Base-by-base conservation (phyloP, 116 monocot genomes). In the Iris pallida region DNA sequence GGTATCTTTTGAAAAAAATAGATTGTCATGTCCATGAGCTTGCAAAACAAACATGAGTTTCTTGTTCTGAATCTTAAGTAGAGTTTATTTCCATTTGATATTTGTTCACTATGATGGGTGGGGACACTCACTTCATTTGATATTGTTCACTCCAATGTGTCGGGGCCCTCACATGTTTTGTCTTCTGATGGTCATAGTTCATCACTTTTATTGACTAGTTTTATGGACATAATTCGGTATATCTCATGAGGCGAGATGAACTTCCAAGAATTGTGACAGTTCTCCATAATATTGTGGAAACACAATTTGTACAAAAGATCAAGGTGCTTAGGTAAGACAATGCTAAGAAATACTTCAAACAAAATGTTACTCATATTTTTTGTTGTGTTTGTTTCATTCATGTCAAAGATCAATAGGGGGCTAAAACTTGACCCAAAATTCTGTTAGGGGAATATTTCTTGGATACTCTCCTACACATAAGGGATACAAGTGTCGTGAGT, bases 1-100 rank as follows among this genome's bases (percentile, higher is more conserved):
- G 15, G 54, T 54, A 54, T 54, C 54, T 59, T 20, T 59, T 19
- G 59, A 59, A 59, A 59, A n/a, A n/a, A 59, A 20, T 19, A 59
- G 40, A 59, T 59, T 59, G 5, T 59, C n/a, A n/a, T 59, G 16
- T 59, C 40, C 40, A 4, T 59, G 59, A 59, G 3, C 7, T 41
- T 59, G 18, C 4, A 8, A 59, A 20, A 59, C 18, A 59, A 41
- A 41, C 59, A 59, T 2, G 40, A 41, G 40, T 19, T 30, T 19
- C 59, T 59, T 59, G 40, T 59, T 41, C 40, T 59, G 19, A 20
- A 20, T 20, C 30, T 19, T 3, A 5, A 59, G 40, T 41, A 59
- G 3, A 59, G 40, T 9, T 1, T 41, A 20, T 19, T 59, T 59
- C 59, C 1, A 20, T 59, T 59, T 59, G 59, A 59, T 59, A 20